Conservation (phyloP, 23 red algal genomes). For the Agarophyton chilense region DNA sequence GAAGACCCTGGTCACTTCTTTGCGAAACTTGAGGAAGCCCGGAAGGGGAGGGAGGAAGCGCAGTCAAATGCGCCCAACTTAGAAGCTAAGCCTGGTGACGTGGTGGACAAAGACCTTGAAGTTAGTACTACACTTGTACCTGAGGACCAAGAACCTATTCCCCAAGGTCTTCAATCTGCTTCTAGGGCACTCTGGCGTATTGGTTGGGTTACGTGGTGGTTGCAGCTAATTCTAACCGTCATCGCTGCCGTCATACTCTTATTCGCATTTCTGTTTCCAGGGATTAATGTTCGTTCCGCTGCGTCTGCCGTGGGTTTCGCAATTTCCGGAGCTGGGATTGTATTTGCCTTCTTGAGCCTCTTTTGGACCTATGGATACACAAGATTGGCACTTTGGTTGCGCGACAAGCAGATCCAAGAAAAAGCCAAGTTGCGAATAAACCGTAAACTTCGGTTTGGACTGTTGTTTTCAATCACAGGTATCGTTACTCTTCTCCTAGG, state of each 20-base stretch:
- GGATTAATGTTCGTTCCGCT: conserved; percentile 56
- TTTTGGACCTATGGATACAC: conserved; percentile 86
- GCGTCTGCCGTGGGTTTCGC: conserved; percentile 54
- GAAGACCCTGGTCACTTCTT: not conserved
- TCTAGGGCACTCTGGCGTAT: conserved; percentile 66
- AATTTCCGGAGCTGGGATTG: conserved; percentile 47
- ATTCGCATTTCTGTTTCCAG: conserved; percentile 75
- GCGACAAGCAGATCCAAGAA: not conserved
- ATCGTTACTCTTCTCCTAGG: conserved; percentile 43
- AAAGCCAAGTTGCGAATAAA: conserved; percentile 46
- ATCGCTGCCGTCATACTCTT: conserved; percentile 74
- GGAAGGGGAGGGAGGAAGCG: not conserved
- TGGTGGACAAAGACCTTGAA: not conserved
- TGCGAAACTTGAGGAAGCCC: not conserved
- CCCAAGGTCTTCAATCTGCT: conserved; percentile 4
- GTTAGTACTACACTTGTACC: not conserved
- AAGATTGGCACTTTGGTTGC: conserved; percentile 60
- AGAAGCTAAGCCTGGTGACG: not conserved
- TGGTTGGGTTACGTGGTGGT: conserved; percentile 79
- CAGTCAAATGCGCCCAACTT: not conserved
- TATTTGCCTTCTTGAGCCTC: conserved; percentile 54
- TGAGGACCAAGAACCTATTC: not conserved
- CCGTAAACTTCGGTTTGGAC: conserved; percentile 48
- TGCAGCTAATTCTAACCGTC: conserved; percentile 65
- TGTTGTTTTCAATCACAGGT: conserved; percentile 46